Conservation (phyloP, 2,329 filamentous ascomycete species). For the Aspergillus phoenicis region DNA sequence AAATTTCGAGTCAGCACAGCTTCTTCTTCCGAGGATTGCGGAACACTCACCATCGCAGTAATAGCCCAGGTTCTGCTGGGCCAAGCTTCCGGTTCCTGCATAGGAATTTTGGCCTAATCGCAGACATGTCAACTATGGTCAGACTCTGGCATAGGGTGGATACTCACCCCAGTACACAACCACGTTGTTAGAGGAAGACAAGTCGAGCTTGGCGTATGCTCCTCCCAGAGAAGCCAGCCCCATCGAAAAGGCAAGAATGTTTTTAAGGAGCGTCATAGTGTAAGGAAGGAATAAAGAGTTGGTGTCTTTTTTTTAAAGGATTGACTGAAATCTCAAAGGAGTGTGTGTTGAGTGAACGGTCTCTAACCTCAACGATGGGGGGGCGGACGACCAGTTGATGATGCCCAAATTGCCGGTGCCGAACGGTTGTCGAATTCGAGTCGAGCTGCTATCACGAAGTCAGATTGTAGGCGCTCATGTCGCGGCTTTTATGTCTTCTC, state of each 20-base stretch:
- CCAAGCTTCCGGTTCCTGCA: constrained; percentile 45
- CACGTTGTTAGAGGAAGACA: constrained; percentile 56
- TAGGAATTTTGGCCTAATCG: constrained; percentile 63
- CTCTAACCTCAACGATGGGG: neutral
- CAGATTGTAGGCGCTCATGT: neutral
- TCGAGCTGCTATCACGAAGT: neutral
- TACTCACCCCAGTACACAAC: constrained; percentile 65
- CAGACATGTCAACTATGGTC: neutral
- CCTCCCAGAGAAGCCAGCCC: constrained; percentile 35
- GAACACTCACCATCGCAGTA: constrained; percentile 61
- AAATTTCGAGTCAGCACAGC: constrained; percentile 16
- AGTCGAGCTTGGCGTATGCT: constrained; percentile 46
- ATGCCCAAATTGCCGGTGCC: constrained; percentile 1
- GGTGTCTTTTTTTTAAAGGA: neutral
- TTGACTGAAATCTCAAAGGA: neutral
- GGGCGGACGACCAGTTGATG: neutral
- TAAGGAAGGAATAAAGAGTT: neutral
- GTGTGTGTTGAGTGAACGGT: neutral
- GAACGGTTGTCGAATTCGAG: neutral
- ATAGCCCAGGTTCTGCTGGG: constrained; percentile 58
- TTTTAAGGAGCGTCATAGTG: constrained; percentile 32
- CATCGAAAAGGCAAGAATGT: constrained; percentile 28
- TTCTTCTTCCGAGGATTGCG: neutral
- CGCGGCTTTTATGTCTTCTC: neutral
- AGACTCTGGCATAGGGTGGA: neutral